These are phyloP conservation scores for Diplocarpon mali DNA, from an alignment of 2,329 filamentous ascomycete genomes.

Conservation along the genomic window DNA sequence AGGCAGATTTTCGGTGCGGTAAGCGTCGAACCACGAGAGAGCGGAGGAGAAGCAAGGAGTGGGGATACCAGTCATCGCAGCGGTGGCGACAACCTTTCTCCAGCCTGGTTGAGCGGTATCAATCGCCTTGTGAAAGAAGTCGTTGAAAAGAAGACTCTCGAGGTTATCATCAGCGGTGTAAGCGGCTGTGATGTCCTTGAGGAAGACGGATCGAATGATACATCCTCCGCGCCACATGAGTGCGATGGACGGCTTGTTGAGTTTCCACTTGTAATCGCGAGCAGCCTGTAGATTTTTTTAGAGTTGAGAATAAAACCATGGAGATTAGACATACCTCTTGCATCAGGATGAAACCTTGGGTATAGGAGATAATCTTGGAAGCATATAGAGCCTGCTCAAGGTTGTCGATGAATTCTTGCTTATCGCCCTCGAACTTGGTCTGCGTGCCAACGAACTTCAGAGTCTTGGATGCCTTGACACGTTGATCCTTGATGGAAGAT, in stretches of 20 bases:
- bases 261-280: constrained; percentile 94
- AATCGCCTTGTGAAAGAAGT: constrained; percentile 99
- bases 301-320: background rate
- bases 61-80: constrained; percentile 87
- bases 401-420: constrained; percentile 87
- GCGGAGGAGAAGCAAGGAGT: constrained; percentile 95
- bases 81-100: constrained; percentile 85
- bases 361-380: constrained; percentile 99
- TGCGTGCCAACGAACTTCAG: constrained; percentile 64
- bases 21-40: constrained; percentile 96
- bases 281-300: constrained; percentile 54
- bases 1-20: constrained; percentile 92
- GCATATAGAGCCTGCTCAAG: constrained; percentile 98
- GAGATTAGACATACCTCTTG: constrained; percentile 60
- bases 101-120: constrained; percentile 89
- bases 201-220: constrained; percentile 99
- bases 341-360: constrained; percentile 99
- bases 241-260: constrained; percentile 99
- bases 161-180: constrained; percentile 92
- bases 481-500: constrained; percentile 89
- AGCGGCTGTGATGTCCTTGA: constrained; percentile 97
- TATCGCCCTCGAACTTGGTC: constrained; percentile 79
- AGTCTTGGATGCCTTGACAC: constrained; percentile 66
- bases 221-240: constrained; percentile 99
- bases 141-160: constrained; percentile 95